Base-by-base conservation (phyloP, 768 basidiomycete species). In the Tremella mesenterica region DNA sequence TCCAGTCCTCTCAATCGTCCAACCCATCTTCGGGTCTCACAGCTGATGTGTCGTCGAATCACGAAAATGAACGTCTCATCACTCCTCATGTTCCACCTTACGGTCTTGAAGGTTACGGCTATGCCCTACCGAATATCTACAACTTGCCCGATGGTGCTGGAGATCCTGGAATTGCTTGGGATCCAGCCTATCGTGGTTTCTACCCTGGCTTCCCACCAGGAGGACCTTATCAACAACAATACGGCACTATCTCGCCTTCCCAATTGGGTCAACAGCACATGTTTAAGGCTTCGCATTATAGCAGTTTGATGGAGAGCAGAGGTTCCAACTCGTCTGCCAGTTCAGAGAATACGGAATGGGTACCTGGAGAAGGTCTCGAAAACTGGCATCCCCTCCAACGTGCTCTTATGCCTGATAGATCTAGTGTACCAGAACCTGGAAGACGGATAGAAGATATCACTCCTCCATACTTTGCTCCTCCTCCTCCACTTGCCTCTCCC, bases 301-400 rank as follows among this genome's bases (percentile, higher is more conserved):
- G 18, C n/a, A 23, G 60, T 18, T 28, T 68, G 55, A 52, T 60
- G 53, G 63, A 59, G 13, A 58, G 53, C 28, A 41, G 64, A 34
- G 61, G 48, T 10, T 69, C 67, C 3, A 53, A 47, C 2, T 65
- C 64, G 6, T 69, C 66, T 1, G 57, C 57, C 12, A 63, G 59
- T 48, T 68, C 67, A 23, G 61, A 63, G 20, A 60, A 59, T 26
- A 39, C 48, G 16, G 52, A 56, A 20, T 57, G 61, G 34, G 60
- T 56, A 60, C 53, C 28, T n/a, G 44, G 31, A 5, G 54, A 43
- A 23, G 33, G 23, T 21, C 46, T 61, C 6, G 57, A 61, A 18
- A 54, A 64, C 23, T 54, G 57, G 52, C 27, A 44, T 27, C 29
- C 47, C 45, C 10, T 38, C 33, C 34, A 21, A 36, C 5, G 36